phyloP scores from a whole-genome alignment of 2,329 filamentous ascomycete species.

The Furcasterigmium sp. region DNA sequence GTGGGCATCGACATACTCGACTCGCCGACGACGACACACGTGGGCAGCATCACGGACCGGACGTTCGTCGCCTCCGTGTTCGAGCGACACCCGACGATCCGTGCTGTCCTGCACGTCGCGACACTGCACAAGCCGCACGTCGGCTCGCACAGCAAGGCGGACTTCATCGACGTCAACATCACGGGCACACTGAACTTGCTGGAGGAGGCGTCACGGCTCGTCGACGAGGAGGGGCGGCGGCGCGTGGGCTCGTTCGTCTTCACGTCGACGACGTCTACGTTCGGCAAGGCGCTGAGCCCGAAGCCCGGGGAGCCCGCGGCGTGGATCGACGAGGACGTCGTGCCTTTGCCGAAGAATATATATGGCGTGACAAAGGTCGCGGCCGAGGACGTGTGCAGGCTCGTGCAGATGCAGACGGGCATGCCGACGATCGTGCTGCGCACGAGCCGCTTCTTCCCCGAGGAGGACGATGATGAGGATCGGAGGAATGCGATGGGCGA shows the following conservation, averaged over 20 bases:
- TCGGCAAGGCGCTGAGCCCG: constrained; percentile 33
- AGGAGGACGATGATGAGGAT: constrained; percentile 38
- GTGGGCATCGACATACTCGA: constrained; percentile 38
- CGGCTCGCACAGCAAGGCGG: constrained; percentile 33
- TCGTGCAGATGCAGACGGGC: constrained; percentile 30
- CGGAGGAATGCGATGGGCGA: constrained; percentile 27
- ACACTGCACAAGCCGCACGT: constrained; percentile 44
- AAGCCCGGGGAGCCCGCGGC: constrained; percentile 27
- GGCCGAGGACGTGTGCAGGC: constrained; percentile 40
- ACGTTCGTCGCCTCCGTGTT: constrained; percentile 25
- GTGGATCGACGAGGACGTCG: constrained; percentile 37
- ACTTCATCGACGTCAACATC: constrained; percentile 40
- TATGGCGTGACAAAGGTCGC: constrained; percentile 43
- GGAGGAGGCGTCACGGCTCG: constrained; percentile 26
- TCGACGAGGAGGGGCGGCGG: not conserved
- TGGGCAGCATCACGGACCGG: constrained; percentile 31
- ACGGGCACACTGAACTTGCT: constrained; percentile 35
- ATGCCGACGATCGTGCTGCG: constrained; percentile 38
- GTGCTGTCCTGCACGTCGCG: constrained; percentile 37
- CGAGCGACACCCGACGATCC: constrained; percentile 21
- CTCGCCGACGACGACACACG: constrained; percentile 25
- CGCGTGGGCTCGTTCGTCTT: constrained; percentile 34
- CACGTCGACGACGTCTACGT: constrained; percentile 40
- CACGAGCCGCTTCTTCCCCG: constrained; percentile 43
- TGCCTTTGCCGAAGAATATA: constrained; percentile 39